Conservation (phyloP, 2,329 filamentous ascomycete species). For the Calycina herbarum region DNA sequence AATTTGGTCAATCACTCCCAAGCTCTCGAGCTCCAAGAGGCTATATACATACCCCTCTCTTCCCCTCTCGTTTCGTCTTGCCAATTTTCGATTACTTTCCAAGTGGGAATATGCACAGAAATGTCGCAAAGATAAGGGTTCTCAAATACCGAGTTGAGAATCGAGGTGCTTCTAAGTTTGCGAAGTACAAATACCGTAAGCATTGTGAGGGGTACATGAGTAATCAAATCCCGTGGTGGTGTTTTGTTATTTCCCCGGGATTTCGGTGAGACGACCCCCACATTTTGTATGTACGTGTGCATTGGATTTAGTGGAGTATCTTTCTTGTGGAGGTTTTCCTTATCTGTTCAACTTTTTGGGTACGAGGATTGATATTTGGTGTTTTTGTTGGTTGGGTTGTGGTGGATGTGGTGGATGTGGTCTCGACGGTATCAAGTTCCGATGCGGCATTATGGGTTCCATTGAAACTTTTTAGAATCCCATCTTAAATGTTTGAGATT, state of each 20-base stretch:
- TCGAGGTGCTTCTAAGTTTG: background rate
- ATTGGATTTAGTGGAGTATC: no score
- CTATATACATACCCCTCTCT: background rate
- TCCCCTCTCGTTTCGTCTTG: background rate
- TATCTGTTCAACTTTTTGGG: no score
- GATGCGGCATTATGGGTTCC: no score
- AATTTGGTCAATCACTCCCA: background rate
- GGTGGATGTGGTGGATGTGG: no score
- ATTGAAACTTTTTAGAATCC: no score
- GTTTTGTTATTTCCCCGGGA: background rate
- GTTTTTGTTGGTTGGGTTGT: no score
- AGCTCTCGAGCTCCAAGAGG: background rate
- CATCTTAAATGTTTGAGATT: no score
- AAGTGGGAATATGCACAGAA: background rate
- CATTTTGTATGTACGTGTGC: no score
- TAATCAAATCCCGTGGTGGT: constrained; percentile 2
- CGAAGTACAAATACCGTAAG: background rate
- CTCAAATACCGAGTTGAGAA: background rate
- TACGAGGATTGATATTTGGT: no score
- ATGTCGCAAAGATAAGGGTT: background rate
- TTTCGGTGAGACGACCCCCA: background rate
- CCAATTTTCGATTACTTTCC: background rate
- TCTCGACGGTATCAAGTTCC: no score
- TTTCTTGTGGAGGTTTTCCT: no score
- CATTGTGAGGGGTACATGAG: background rate